phyloP scores from a whole-genome alignment of 441 rosid species.

The Cnidoscolus chayamansa region DNA sequence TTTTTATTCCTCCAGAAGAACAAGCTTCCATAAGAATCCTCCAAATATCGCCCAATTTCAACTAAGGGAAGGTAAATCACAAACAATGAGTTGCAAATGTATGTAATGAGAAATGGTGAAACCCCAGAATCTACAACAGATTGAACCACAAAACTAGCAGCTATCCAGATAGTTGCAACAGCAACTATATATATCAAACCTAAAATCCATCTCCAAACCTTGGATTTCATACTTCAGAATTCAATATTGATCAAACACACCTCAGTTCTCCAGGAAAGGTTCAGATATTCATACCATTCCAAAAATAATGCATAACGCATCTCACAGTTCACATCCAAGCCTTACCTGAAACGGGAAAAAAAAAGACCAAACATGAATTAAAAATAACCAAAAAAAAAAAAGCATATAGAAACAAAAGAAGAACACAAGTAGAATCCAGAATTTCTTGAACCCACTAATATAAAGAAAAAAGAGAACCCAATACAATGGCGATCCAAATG shows the following conservation, averaged over 20 bases:
- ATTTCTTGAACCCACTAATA: too few species aligned
- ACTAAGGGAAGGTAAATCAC: constrained; percentile 73
- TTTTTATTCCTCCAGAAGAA: constrained; percentile 56
- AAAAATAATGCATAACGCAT: constrained; percentile 16
- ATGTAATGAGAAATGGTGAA: constrained; percentile 84
- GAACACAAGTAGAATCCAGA: too few species aligned
- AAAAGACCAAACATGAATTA: neutral
- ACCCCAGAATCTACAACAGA: constrained; percentile 88
- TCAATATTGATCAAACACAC: constrained; percentile 14
- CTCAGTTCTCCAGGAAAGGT: constrained; percentile 18
- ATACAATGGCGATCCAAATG: too few species aligned
- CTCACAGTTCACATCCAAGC: constrained; percentile 16
- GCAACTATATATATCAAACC: constrained; percentile 74
- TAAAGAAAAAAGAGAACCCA: too few species aligned
- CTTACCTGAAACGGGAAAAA: constrained; percentile 19
- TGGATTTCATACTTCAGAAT: constrained; percentile 42
- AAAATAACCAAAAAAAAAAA: constrained; percentile 4
- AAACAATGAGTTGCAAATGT: constrained; percentile 90
- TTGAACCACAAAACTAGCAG: constrained; percentile 93
- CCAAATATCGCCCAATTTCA: constrained; percentile 63
- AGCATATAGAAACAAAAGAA: too few species aligned
- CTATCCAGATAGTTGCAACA: constrained; percentile 89
- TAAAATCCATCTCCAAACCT: constrained; percentile 70
- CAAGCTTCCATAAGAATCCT: constrained; percentile 60
- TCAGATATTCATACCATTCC: constrained; percentile 16